Percentiles rank a stretch among this genome's conserved stretches.
These are phyloP conservation scores for Rhodotorula paludigena DNA, from an alignment of 768 basidiomycete genomes.

Conservation along the genomic window DNA sequence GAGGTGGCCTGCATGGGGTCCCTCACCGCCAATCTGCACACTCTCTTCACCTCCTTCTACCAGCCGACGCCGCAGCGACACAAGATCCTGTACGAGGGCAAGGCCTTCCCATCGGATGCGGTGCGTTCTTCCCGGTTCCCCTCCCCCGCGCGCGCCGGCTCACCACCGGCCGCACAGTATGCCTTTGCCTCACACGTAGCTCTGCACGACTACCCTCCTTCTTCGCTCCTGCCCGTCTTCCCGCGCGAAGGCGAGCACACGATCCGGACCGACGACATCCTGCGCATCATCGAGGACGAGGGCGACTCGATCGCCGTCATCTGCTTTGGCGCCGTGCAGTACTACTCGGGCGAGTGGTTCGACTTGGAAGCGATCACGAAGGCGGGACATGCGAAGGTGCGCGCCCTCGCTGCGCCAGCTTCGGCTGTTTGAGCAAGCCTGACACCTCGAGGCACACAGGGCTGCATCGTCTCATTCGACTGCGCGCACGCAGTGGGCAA, in stretches of 20 bases:
- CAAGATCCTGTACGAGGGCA: slow-evolving; percentile 92
- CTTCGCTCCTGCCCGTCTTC: slow-evolving; percentile 68
- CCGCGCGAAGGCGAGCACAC: slow-evolving; percentile 79
- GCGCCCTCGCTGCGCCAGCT: slow-evolving; percentile 20
- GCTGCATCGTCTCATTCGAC: slow-evolving; percentile 92
- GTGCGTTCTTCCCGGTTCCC: slow-evolving; percentile 50
- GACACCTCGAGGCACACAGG: slow-evolving; percentile 55
- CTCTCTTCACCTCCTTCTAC: slow-evolving; percentile 63
- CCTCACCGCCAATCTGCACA: slow-evolving; percentile 86
- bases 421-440: not conserved
- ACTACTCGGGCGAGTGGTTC: slow-evolving; percentile 95
- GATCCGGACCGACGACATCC: slow-evolving; percentile 82
- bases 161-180: slow-evolving; percentile 59
- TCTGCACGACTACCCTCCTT: slow-evolving; percentile 70
- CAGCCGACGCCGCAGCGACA: slow-evolving; percentile 74
- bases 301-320: slow-evolving; percentile 79
- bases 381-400: slow-evolving; percentile 76
- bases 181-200: slow-evolving; percentile 88
- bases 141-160: not conserved
- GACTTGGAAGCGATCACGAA: slow-evolving; percentile 76
- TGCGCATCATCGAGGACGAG: slow-evolving; percentile 65
- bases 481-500: slow-evolving; percentile 94
- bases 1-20: slow-evolving; percentile 97
- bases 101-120: slow-evolving; percentile 95
- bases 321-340: slow-evolving; percentile 88